A percentile compares a stretch with the other conserved stretches of the same genome.
Conservation (phyloP, 139 green algal species). For the Micractinium conductrix region DNA sequence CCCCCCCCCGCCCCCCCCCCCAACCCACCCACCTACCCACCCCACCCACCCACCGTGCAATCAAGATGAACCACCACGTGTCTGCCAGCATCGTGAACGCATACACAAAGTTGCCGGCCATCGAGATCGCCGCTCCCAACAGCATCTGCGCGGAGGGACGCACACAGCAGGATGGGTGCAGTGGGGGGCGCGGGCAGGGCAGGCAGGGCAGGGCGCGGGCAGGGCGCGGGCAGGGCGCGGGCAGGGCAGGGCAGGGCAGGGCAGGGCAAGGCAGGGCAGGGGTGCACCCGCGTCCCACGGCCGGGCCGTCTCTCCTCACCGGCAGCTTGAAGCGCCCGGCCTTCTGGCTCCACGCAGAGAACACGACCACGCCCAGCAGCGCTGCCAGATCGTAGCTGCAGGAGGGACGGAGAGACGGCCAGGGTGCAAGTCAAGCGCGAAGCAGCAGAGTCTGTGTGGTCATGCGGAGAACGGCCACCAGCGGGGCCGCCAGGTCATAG, state of each 20-base stretch:
- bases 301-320: too few species aligned
- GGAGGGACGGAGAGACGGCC: not conserved
- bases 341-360: not conserved
- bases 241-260: too few species aligned
- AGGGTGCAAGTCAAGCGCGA: not conserved
- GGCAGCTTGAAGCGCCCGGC: slow-evolving; percentile 18
- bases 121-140: slow-evolving; percentile 1
- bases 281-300: too few species aligned
- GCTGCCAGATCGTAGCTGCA: slow-evolving; percentile 29
- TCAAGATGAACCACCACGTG: slow-evolving; percentile 43
- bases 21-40: not conserved
- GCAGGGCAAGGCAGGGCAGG: too few species aligned
- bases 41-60: slow-evolving; percentile 9
- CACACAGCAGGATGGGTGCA: too few species aligned
- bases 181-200: too few species aligned
- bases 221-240: not conserved
- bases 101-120: slow-evolving; percentile 38
- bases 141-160: not conserved
- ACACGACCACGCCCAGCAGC: slow-evolving; percentile 11
- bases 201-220: too few species aligned
- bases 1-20: too few species aligned
- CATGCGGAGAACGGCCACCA: too few species aligned
- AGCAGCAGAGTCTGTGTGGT: too few species aligned
- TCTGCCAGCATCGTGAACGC: slow-evolving; percentile 32
- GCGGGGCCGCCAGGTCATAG: too few species aligned